Evolutionary conservation across 306 rosid species (phyloP).

Genomic region (Rubus parviflorus): DNA sequence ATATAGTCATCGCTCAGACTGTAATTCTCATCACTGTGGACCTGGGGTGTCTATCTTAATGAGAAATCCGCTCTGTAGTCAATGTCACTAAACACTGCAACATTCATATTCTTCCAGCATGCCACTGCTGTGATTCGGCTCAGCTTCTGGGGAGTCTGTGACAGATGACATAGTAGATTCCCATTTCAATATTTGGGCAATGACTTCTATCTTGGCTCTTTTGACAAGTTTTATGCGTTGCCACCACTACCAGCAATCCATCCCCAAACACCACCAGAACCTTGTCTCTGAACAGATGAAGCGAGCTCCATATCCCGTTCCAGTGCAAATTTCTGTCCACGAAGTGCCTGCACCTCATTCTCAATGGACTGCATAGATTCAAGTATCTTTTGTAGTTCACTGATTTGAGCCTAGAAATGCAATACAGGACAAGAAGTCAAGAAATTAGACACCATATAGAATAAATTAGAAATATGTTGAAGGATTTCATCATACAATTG

Average conservation of each 20-base stretch:
- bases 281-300: slow-evolving; percentile 70
- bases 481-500: background rate
- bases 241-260: slow-evolving; percentile 62
- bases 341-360: slow-evolving; percentile 74
- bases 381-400: slow-evolving; percentile 69
- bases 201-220: slow-evolving; percentile 1
- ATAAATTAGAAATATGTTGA: background rate
- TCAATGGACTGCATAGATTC: slow-evolving; percentile 80
- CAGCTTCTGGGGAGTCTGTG: slow-evolving; percentile 15
- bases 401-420: slow-evolving; percentile 77
- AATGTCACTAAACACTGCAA: background rate
- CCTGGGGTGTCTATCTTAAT: background rate
- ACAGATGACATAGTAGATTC: background rate
- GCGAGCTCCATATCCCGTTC: slow-evolving; percentile 66
- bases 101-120: slow-evolving; percentile 23
- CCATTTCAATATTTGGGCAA: slow-evolving; percentile 18
- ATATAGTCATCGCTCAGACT: background rate
- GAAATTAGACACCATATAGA: background rate
- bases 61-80: background rate
- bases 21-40: background rate
- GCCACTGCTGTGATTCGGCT: slow-evolving; percentile 26
- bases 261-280: slow-evolving; percentile 87
- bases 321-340: slow-evolving; percentile 69
- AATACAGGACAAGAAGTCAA: slow-evolving; percentile 11
- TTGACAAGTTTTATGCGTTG: slow-evolving; percentile 21